phyloP scores from a whole-genome alignment of 306 rosid genomes.

The Medicago lupulina region DNA sequence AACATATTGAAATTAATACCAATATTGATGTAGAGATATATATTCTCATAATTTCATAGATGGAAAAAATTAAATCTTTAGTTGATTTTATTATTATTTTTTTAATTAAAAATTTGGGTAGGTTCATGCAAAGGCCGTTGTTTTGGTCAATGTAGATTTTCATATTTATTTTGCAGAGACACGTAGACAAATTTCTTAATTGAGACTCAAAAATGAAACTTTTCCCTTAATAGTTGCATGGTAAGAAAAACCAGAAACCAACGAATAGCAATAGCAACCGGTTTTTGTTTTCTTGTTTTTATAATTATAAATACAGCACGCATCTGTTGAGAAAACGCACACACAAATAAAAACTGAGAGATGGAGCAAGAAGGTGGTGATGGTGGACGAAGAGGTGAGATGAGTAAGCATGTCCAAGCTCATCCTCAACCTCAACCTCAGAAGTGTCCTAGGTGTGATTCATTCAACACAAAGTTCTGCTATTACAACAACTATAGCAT shows the following conservation, averaged over 20 bases:
- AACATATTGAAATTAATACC: background rate
- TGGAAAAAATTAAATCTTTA: background rate
- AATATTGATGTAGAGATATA: background rate
- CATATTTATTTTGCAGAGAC: constrained; percentile 37
- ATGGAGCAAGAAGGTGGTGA: constrained; percentile 42
- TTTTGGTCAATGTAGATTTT: constrained; percentile 50
- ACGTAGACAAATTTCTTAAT: constrained; percentile 41
- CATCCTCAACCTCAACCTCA: background rate
- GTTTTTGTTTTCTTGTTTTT: background rate
- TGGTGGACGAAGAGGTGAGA: constrained; percentile 28
- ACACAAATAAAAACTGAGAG: background rate
- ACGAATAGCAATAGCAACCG: background rate
- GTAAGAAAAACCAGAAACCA: background rate
- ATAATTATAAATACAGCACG: constrained; percentile 32
- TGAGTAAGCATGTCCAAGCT: background rate
- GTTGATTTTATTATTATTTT: background rate
- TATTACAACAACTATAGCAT: constrained; percentile 74
- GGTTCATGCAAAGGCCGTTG: constrained; percentile 57
- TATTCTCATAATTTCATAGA: background rate
- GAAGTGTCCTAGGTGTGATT: constrained; percentile 66
- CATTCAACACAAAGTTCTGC: constrained; percentile 69
- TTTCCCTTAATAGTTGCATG: constrained; percentile 1
- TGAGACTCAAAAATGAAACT: background rate
- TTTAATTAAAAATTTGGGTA: constrained; percentile 27
- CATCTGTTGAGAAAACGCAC: background rate